Evolutionary conservation across 805 yeast genomes (phyloP).

Genomic region (Lachancea kluyveri): DNA sequence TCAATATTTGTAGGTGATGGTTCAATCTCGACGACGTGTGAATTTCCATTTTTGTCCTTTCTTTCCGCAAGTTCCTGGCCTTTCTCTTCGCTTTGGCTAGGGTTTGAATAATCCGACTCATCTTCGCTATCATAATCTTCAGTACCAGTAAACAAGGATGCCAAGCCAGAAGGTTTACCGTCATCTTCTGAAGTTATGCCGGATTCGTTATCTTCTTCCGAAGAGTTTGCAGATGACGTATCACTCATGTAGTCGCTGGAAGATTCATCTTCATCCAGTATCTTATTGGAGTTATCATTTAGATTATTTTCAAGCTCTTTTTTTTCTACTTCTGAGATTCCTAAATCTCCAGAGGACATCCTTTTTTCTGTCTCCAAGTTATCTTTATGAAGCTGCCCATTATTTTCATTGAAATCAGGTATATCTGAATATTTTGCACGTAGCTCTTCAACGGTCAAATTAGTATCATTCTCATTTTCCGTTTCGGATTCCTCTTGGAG

Average conservation of each 20-base stretch:
- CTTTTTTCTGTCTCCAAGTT: too few relatives aligned
- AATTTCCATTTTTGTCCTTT: too few relatives aligned
- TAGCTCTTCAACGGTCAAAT: constrained; percentile 39
- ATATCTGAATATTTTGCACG: constrained; percentile 36
- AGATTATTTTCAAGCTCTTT: constrained; percentile 1
- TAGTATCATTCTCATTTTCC: constrained; percentile 29
- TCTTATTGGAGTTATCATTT: not conserved
- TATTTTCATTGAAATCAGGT: constrained; percentile 5
- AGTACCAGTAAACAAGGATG: constrained; percentile 19
- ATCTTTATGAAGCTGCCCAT: constrained; percentile 7
- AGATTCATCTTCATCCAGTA: constrained; percentile 2
- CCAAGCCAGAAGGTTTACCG: constrained; percentile 13
- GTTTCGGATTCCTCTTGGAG: constrained; percentile 12
- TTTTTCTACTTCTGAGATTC: too few relatives aligned
- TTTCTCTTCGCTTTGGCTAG: constrained; percentile 32
- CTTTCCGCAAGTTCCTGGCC: not conserved
- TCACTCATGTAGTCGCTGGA: not conserved
- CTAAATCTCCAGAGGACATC: too few relatives aligned
- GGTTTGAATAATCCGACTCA: constrained; percentile 17
- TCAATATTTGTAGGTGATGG: constrained; percentile 15
- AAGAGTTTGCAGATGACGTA: constrained; percentile 11
- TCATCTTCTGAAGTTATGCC: constrained; percentile 5
- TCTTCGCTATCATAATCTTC: constrained; percentile 22
- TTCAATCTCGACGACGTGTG: too few relatives aligned
- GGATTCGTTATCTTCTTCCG: constrained; percentile 5